Evolutionary conservation across 2,329 filamentous ascomycete species (phyloP).

Genomic region (Penicillium sclerotiorum): DNA sequence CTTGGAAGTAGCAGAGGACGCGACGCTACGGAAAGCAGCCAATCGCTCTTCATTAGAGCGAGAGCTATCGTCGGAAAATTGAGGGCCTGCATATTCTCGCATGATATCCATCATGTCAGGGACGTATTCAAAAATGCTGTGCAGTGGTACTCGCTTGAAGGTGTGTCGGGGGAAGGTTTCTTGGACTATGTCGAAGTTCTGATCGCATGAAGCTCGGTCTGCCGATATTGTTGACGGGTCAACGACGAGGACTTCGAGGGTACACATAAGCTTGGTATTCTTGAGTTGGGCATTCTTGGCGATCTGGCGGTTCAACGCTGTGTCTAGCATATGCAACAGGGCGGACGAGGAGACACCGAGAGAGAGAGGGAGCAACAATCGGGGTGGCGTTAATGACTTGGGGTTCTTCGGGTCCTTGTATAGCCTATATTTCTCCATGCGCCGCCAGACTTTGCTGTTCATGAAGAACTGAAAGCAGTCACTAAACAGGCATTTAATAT

Average conservation of each 20-base stretch:
- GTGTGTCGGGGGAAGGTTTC: conserved; percentile 66
- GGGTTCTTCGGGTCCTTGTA: conserved; percentile 39
- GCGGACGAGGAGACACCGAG: conserved; percentile 79
- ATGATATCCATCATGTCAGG: conserved; percentile 37
- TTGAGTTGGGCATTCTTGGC: conserved; percentile 56
- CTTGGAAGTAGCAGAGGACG: conserved; percentile 74
- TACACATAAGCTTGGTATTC: conserved; percentile 64
- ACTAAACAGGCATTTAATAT: conserved; percentile 53
- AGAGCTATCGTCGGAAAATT: conserved; percentile 30
- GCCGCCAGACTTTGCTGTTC: conserved; percentile 76
- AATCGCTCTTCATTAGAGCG: conserved; percentile 52
- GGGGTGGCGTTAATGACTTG: conserved; percentile 38
- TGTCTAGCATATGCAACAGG: conserved; percentile 74
- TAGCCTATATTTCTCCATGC: conserved; percentile 64
- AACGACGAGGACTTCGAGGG: conserved; percentile 55
- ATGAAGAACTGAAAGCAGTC: conserved; percentile 84
- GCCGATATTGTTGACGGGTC: conserved; percentile 39
- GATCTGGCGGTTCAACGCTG: conserved; percentile 59
- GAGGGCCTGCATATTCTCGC: conserved; percentile 30
- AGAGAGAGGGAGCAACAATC: conserved; percentile 77
- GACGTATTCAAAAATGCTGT: conserved; percentile 58
- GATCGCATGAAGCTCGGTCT: conserved; percentile 23
- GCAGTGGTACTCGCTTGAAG: conserved; percentile 66
- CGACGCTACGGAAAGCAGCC: conserved; percentile 57
- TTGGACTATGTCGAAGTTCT: conserved; percentile 52